Evolutionary conservation across 1,284 basidiomycete species (phyloP).

Genomic region (Fomitopsis palustris): DNA sequence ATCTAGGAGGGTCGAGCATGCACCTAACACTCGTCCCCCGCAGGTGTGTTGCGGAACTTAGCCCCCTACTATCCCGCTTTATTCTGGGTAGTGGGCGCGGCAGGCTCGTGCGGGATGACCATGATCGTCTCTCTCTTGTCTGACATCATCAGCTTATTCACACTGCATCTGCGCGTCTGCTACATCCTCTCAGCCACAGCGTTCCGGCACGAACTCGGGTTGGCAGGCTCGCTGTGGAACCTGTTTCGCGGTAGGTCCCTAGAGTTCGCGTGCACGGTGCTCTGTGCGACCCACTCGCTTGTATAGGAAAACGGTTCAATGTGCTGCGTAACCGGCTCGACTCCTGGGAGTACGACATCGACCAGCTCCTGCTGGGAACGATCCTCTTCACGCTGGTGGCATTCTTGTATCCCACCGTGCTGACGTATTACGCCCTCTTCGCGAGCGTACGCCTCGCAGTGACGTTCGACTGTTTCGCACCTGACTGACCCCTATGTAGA

Average conservation of each 20-base stretch:
- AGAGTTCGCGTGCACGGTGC: neutral
- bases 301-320: conserved; percentile 82
- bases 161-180: conserved; percentile 72
- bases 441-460: conserved; percentile 55
- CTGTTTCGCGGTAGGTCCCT: conserved; percentile 82
- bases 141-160: conserved; percentile 66
- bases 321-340: conserved; percentile 81
- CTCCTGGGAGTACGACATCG: conserved; percentile 87
- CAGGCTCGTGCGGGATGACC: conserved; percentile 67
- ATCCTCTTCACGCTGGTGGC: conserved; percentile 90
- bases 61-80: conserved; percentile 43
- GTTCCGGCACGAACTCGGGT: conserved; percentile 61
- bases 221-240: conserved; percentile 79
- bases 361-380: conserved; percentile 92
- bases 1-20: neutral
- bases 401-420: conserved; percentile 89
- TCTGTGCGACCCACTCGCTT: conserved; percentile 2
- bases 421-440: conserved; percentile 85
- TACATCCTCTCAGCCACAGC: conserved; percentile 65
- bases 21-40: neutral
- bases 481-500: conserved; percentile 34
- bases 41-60: conserved; percentile 35
- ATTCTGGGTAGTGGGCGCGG: conserved; percentile 47
- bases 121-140: conserved; percentile 64
- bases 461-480: neutral